phyloP scores from a whole-genome alignment of 805 yeast genomes.

The Metschnikowia lachancei region DNA sequence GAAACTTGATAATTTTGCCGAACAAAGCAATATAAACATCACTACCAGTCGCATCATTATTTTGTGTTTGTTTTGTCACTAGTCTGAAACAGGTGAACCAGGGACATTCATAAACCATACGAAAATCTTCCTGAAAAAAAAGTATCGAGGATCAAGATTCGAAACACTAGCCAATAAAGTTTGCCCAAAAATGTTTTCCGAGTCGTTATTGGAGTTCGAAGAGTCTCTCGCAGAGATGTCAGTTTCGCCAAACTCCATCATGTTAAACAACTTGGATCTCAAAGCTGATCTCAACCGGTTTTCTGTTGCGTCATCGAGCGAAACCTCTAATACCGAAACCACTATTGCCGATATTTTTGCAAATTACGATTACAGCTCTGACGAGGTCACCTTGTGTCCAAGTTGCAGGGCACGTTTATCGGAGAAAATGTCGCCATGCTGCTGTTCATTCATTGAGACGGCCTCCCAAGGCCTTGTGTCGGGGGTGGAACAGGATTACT shows the following conservation, averaged over 20 bases:
- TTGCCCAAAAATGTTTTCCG: slow-evolving; percentile 14
- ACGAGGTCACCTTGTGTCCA: slow-evolving; percentile 15
- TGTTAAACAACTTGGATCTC: slow-evolving; percentile 19
- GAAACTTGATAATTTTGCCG: too few relatives aligned
- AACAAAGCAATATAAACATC: too few relatives aligned
- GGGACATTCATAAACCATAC: too few relatives aligned
- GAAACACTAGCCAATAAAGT: too few relatives aligned
- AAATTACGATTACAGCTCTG: slow-evolving; percentile 14
- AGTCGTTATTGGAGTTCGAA: slow-evolving; percentile 20
- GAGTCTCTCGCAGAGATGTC: slow-evolving; percentile 19
- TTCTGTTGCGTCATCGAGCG: slow-evolving; percentile 6
- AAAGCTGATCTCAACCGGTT: slow-evolving; percentile 20
- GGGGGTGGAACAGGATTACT: slow-evolving; percentile 35
- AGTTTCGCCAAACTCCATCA: slow-evolving; percentile 13
- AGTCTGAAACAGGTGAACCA: too few relatives aligned
- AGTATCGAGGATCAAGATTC: too few relatives aligned
- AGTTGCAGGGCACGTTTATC: slow-evolving; percentile 10
- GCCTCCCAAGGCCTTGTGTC: slow-evolving; percentile 13
- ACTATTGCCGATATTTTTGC: slow-evolving; percentile 9
- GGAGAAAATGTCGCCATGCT: slow-evolving; percentile 9
- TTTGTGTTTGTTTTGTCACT: too few relatives aligned
- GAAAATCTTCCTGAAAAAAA: too few relatives aligned
- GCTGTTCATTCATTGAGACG: slow-evolving; percentile 6
- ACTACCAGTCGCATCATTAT: too few relatives aligned
- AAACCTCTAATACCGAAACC: slow-evolving; percentile 1